These are phyloP conservation scores for Prosopis cineraria DNA, from an alignment of 306 rosid genomes.

Conservation along the genomic window DNA sequence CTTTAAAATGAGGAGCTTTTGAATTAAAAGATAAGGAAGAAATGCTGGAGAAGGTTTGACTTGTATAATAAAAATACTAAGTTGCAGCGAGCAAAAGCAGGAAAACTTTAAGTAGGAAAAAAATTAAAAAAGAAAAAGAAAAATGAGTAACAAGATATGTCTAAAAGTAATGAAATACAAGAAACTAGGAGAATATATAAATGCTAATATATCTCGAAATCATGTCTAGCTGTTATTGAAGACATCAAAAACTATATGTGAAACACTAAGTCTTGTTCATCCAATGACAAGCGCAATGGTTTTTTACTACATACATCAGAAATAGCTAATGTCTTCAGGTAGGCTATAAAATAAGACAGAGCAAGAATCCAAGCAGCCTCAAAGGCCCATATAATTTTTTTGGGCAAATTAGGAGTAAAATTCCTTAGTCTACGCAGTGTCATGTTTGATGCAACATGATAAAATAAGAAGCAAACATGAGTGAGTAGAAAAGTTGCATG, in stretches of 20 bases:
- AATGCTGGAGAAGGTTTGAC: too few relatives aligned
- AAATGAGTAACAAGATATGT: neutral
- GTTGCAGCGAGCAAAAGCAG: neutral
- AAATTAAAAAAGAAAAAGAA: too few relatives aligned
- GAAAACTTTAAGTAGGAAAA: neutral
- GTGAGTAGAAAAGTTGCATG: constrained; percentile 96
- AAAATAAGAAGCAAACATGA: constrained; percentile 92
- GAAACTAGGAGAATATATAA: neutral
- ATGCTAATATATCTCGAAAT: constrained; percentile 11
- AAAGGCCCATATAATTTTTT: constrained; percentile 57
- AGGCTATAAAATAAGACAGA: constrained; percentile 86
- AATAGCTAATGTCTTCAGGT: constrained; percentile 92
- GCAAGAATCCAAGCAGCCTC: constrained; percentile 90
- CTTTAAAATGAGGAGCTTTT: too few relatives aligned
- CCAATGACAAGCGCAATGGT: constrained; percentile 14
- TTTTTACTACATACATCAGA: constrained; percentile 63
- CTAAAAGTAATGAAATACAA: neutral
- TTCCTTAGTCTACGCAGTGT: constrained; percentile 87
- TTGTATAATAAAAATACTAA: neutral
- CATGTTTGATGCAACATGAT: constrained; percentile 86
- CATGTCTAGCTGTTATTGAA: neutral
- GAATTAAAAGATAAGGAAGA: too few relatives aligned
- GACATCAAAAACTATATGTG: neutral
- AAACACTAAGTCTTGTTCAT: constrained; percentile 17
- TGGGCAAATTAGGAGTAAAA: constrained; percentile 64